Percentiles rank a stretch among this genome's conserved stretches.
These are phyloP conservation scores for Russula sp. DNA, from an alignment of 768 basidiomycete genomes.

Conservation along the genomic window DNA sequence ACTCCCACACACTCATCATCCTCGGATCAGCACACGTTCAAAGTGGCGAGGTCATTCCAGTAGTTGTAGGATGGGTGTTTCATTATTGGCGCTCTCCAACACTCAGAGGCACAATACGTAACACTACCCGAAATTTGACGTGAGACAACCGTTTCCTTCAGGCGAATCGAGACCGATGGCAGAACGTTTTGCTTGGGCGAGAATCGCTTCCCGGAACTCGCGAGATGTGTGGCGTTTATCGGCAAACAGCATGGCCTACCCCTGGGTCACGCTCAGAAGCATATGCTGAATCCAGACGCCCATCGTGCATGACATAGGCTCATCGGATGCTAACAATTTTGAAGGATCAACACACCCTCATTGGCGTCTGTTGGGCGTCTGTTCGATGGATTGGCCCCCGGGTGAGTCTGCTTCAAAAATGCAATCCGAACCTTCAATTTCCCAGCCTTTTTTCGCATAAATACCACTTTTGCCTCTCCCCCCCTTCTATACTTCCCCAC, in stretches of 20 bases:
- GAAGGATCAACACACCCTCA: conserved; percentile 8
- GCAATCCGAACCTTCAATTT: conserved; percentile 28
- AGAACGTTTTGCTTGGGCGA: conserved; percentile 18
- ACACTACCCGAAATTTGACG: conserved; percentile 23
- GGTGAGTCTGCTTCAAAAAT: conserved; percentile 25
- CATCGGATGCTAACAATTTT: conserved; percentile 12
- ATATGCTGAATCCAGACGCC: conserved; percentile 21
- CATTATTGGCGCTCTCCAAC: conserved; percentile 16
- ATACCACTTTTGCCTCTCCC: conserved; percentile 26
- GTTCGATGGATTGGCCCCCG: conserved; percentile 22
- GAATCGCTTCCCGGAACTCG: conserved; percentile 15
- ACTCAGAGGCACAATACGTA: conserved; percentile 26
- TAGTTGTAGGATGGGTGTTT: conserved; percentile 1
- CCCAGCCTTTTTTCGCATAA: conserved; percentile 29
- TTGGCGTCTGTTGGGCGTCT: conserved; percentile 20
- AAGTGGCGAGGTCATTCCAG: conserved; percentile 10
- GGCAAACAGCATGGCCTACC: conserved; percentile 12
- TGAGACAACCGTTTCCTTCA: conserved; percentile 12
- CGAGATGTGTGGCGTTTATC: conserved; percentile 19
- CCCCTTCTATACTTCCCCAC: background rate
- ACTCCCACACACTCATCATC: conserved; percentile 11
- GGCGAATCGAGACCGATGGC: conserved; percentile 8
- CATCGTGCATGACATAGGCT: conserved; percentile 9
- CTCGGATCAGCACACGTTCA: conserved; percentile 22
- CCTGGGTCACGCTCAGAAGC: conserved; percentile 16